Percentiles rank a stretch among this genome's conserved stretches.
Conservation (phyloP, 2,329 filamentous ascomycete species). For the Monilinia polystroma region DNA sequence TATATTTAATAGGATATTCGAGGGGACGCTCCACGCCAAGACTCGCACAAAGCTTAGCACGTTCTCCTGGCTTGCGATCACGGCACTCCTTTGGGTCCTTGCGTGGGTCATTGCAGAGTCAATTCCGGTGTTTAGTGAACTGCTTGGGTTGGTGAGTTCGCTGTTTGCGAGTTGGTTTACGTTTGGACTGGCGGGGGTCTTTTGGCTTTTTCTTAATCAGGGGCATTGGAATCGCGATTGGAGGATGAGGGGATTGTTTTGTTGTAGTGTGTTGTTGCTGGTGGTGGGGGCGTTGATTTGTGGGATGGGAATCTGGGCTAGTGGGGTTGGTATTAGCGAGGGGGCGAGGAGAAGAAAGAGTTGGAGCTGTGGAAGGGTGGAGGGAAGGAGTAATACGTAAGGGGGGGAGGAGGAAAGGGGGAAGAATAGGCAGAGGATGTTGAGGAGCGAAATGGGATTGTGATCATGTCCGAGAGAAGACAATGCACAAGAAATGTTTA, state of each 20-base stretch:
- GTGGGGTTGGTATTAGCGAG: slow-evolving; percentile 1
- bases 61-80: slow-evolving; percentile 58
- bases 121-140: slow-evolving; percentile 65
- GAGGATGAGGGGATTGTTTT: slow-evolving; percentile 7
- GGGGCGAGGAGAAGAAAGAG: neutral
- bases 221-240: slow-evolving; percentile 39
- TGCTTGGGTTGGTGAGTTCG: slow-evolving; percentile 63
- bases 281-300: slow-evolving; percentile 18
- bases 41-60: slow-evolving; percentile 51
- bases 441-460: too few relatives aligned
- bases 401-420: too few relatives aligned
- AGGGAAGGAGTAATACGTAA: too few relatives aligned
- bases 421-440: too few relatives aligned
- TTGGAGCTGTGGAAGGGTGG: neutral
- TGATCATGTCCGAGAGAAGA: too few relatives aligned
- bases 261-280: slow-evolving; percentile 24
- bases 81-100: slow-evolving; percentile 54
- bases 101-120: slow-evolving; percentile 67
- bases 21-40: slow-evolving; percentile 43
- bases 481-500: too few relatives aligned
- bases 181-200: slow-evolving; percentile 48
- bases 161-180: slow-evolving; percentile 56
- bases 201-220: slow-evolving; percentile 51
- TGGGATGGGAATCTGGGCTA: slow-evolving; percentile 26
- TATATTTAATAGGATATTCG: slow-evolving; percentile 61